Evolutionary conservation across 2,329 filamentous ascomycete species (phyloP), one percentile per base, ranked within the genome.

Genomic region (Colletotrichum gigasporum): DNA sequence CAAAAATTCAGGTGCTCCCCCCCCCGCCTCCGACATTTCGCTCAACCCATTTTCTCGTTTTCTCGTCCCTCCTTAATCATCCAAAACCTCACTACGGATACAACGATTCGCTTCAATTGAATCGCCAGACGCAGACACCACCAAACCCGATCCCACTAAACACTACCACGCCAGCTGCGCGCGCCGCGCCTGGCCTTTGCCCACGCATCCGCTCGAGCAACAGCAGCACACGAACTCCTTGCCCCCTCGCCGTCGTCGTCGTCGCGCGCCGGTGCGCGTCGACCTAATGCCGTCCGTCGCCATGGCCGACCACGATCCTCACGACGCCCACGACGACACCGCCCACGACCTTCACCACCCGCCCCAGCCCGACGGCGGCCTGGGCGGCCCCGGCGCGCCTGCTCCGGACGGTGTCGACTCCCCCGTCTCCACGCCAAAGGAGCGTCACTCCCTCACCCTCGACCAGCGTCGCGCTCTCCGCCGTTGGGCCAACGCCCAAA

Each of bases 401-500:
- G 28, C 37, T 22, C 22, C 67, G 2, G 45, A 63, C 12, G 41
- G 41, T 42, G 56, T 42, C 18, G 63, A 63, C 22, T 60, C 56
- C 18, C 51, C 53, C 30, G 24, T 42, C 20, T 53, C 48, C 26
- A 64, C 61, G 3, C 48, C 74, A 16, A 80, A 78, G 65, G 86
- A 88, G 74, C 85, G 86, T 9, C 84, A 88, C 69, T 88, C 86
- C 2, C 76, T 89, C 55, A 88, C 86, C 20, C 85, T 89, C 63
- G 86, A 89, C 71, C 86, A 89, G 73, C 85, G 86, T 32, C 85
- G 86, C 67, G 85, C 85, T 24, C 79, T 89, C 53, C 84, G 86
- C 22, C 80, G 84, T 67, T 89, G 86, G 86, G 86, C 86, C 22
- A 85, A 85, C 69, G 78, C 78, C 39, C 86, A 88, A 71, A 75